Base-by-base conservation (phyloP, 2,329 filamentous ascomycete genomes). In the Bipolaris cookei region DNA sequence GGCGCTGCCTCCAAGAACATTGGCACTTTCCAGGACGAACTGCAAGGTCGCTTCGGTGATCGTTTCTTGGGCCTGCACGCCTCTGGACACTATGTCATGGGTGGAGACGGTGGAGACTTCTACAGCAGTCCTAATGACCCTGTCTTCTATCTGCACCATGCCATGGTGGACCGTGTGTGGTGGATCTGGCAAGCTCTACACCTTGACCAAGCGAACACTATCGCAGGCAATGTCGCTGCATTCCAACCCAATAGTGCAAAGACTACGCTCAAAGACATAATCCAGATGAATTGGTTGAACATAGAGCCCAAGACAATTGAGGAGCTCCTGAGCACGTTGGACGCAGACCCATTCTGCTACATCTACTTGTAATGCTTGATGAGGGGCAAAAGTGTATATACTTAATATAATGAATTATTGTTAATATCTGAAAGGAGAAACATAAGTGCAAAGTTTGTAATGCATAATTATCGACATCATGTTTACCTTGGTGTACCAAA, bases 1-100 rank as follows among this genome's bases (percentile, higher is more conserved):
- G 86, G 86, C 57, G 79, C 82, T 60, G 83, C 83, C 37, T 58
- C 56, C 1, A 48, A 34, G 11, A 80, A 78, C 59, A 77, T 78
- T 28, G 44, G 4, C 3, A 32, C 39, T 3, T 66, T 81, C 78
- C 61, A 74, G 76, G 47, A 69, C 46, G 61, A 62, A 76, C 37
- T 67, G 0, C 59, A 66, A 43, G 61, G 60, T 3, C 62, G 60
- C 38, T 65, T 64, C 21, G 16, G 38, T 3, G 56, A 65, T 13
- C 53, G 59, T 10, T 63, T 60, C 63, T 65, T 57, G 8, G 77
- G 77, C 6, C 72, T 80, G 1, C 80, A 82, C 55, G 75, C 73
- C 6, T 78, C 71, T 1, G 79, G 79, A 3, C 80, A 68, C 34
- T 68, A 55, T 43, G 42, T 50, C 11, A 67, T 69, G 11, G 65